Evolutionary conservation across 345 rosid genomes (phyloP).

Genomic region (Syzygium jambos): DNA sequence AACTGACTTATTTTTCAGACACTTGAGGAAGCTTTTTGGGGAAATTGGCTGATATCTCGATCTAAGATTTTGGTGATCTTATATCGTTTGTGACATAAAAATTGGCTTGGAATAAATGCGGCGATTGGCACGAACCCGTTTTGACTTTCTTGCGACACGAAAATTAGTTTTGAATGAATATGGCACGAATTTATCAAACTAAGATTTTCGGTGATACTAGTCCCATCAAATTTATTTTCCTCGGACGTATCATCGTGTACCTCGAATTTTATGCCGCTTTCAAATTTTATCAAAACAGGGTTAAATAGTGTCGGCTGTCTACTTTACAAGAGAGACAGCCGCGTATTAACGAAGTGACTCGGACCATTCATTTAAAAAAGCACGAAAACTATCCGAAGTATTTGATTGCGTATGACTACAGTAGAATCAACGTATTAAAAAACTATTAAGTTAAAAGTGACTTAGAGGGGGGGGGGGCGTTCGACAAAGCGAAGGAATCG

Average conservation of each 20-base stretch:
- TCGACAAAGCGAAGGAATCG: neutral
- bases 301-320: neutral
- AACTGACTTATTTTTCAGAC: neutral
- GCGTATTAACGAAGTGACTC: neutral
- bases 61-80: neutral
- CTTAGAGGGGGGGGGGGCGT: neutral
- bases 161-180: neutral
- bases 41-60: neutral
- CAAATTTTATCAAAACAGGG: neutral
- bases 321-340: neutral
- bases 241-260: neutral
- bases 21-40: accelerated
- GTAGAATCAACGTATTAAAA: neutral
- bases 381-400: neutral
- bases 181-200: neutral
- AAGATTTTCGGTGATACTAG: neutral
- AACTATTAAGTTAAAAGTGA: neutral
- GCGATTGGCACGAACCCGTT: too few relatives aligned
- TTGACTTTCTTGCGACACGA: neutral
- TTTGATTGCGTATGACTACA: neutral
- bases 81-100: neutral
- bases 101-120: too few relatives aligned
- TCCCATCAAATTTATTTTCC: neutral
- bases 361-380: neutral
- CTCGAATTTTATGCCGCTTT: neutral